Conservation (phyloP, 73 alveolate species). For the Symbiodinium natans region DNA sequence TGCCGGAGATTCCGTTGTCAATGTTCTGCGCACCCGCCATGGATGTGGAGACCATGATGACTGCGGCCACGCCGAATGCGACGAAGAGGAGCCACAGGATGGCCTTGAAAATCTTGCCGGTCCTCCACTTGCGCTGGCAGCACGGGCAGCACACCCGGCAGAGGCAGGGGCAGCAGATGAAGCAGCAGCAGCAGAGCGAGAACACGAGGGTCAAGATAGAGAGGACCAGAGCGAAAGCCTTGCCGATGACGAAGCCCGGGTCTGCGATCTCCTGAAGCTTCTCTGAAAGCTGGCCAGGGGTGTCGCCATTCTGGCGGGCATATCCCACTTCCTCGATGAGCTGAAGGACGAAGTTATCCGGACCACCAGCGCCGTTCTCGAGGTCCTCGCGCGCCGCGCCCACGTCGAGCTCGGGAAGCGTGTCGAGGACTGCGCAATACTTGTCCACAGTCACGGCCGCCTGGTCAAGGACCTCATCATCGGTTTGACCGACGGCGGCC, state of each 20-base stretch:
- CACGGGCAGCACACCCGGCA: neutral
- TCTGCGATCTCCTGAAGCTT: neutral
- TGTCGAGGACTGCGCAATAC: neutral
- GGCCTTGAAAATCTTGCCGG: neutral
- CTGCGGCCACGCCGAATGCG: neutral
- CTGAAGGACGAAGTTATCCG: neutral
- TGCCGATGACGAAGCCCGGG: neutral
- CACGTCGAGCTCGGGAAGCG: neutral
- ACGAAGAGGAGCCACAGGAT: neutral
- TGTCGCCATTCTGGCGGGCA: neutral
- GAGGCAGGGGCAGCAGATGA: neutral
- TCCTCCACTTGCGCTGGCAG: neutral
- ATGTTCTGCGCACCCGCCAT: neutral
- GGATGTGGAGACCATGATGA: neutral
- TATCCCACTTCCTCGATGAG: neutral
- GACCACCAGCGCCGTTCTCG: neutral
- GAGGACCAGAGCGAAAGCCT: neutral
- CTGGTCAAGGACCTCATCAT: neutral
- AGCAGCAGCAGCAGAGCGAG: neutral
- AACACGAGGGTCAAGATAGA: neutral
- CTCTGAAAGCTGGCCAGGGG: neutral
- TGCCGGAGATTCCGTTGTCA: neutral
- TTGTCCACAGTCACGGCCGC: neutral
- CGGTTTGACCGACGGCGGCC: neutral
- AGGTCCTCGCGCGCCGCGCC: neutral